Conservation (phyloP, 768 basidiomycete genomes). For the Mycena filopes region DNA sequence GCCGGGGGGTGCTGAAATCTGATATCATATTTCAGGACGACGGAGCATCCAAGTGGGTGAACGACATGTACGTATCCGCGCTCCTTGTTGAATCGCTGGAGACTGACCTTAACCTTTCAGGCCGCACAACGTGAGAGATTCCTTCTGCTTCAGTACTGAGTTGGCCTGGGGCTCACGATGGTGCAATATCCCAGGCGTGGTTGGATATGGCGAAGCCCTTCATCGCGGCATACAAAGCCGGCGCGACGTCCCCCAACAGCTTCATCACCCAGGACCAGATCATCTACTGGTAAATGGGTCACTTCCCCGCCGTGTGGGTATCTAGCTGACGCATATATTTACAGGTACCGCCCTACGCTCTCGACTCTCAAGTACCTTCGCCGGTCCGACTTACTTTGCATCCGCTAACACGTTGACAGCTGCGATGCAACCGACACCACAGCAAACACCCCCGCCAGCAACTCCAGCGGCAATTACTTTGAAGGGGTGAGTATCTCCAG, state of each 20-base stretch:
- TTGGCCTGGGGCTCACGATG: no score
- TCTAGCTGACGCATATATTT: not conserved
- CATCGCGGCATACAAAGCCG: slow-evolving; percentile 57
- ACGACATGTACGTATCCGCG: slow-evolving; percentile 33
- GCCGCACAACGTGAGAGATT: slow-evolving; percentile 25
- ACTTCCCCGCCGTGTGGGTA: not conserved
- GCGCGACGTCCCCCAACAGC: slow-evolving; percentile 35
- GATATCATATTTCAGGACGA: slow-evolving; percentile 16
- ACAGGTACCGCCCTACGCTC: slow-evolving; percentile 30
- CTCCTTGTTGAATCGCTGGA: no score
- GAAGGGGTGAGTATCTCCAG: slow-evolving; percentile 4
- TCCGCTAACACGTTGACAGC: not conserved
- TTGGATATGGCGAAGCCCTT: slow-evolving; percentile 59
- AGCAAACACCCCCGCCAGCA: slow-evolving; percentile 29
- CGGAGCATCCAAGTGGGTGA: slow-evolving; percentile 33
- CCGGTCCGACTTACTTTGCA: not conserved
- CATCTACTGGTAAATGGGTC: slow-evolving; percentile 24
- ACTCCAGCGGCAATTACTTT: slow-evolving; percentile 33
- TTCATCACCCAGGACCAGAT: slow-evolving; percentile 33
- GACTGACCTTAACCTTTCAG: slow-evolving; percentile 3
- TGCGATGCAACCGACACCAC: slow-evolving; percentile 34
- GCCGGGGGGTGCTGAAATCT: no score
- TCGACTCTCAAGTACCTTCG: slow-evolving; percentile 20
- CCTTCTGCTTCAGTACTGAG: no score
- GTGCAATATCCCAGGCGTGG: slow-evolving; percentile 40